Conservation (phyloP, 768 basidiomycete species). For the Tulasnella sp. region DNA sequence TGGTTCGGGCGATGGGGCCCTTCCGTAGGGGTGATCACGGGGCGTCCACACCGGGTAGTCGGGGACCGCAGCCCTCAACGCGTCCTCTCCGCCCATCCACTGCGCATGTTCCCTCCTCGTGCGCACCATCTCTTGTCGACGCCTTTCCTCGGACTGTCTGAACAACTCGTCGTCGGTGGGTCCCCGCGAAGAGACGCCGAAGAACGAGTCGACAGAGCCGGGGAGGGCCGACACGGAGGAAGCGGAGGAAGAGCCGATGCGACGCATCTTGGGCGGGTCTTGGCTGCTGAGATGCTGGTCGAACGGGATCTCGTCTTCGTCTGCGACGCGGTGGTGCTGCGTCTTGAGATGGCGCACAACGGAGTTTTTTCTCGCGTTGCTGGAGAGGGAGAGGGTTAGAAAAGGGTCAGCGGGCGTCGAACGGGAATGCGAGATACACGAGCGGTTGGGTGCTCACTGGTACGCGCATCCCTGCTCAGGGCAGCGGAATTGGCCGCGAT, state of each 20-base stretch:
- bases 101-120: neutral
- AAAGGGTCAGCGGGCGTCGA: neutral
- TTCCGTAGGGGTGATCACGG: neutral
- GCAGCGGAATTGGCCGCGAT: neutral
- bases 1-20: neutral
- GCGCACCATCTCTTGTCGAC: neutral
- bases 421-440: neutral
- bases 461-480: neutral
- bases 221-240: neutral
- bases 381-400: neutral
- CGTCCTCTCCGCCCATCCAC: neutral
- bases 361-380: neutral
- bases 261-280: neutral
- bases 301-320: neutral
- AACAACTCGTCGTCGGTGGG: neutral
- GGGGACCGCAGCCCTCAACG: neutral
- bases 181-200: neutral
- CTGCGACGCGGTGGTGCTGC: neutral
- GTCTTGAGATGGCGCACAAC: neutral
- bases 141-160: neutral
- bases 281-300: neutral
- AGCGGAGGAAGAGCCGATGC: neutral
- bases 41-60: neutral
- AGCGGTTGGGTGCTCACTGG: neutral
- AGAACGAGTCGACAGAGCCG: neutral